phyloP scores from a whole-genome alignment of 1,284 basidiomycete genomes.

The Sanghuangporus sanghuang region DNA sequence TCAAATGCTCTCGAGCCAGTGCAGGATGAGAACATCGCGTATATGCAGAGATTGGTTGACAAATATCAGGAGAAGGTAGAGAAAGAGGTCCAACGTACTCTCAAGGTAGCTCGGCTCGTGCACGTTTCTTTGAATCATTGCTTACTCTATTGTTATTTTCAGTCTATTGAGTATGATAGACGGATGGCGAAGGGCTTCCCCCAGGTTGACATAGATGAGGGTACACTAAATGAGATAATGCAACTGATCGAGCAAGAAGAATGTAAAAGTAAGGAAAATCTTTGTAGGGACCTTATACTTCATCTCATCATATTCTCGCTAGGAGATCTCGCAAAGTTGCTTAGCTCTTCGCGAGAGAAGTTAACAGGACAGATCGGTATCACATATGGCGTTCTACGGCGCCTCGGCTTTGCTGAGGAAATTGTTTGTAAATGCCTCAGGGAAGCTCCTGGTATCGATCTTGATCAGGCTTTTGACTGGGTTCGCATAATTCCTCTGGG shows the following conservation, averaged over 20 bases:
- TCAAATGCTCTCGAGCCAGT: slow-evolving; percentile 25
- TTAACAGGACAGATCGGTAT: slow-evolving; percentile 66
- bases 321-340: not conserved
- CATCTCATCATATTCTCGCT: not conserved
- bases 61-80: slow-evolving; percentile 85
- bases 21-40: slow-evolving; percentile 17
- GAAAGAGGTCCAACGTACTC: slow-evolving; percentile 74
- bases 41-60: slow-evolving; percentile 68
- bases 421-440: slow-evolving; percentile 68
- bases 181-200: slow-evolving; percentile 68
- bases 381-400: slow-evolving; percentile 78
- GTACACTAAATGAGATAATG: slow-evolving; percentile 57
- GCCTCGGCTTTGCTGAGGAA: slow-evolving; percentile 75
- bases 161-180: slow-evolving; percentile 84
- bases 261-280: slow-evolving; percentile 31
- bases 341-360: slow-evolving; percentile 52
- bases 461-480: slow-evolving; percentile 94
- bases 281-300: not conserved
- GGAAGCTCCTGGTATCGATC: slow-evolving; percentile 60
- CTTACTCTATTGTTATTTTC: slow-evolving; percentile 7
- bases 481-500: slow-evolving; percentile 39
- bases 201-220: slow-evolving; percentile 58
- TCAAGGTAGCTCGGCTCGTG: slow-evolving; percentile 39
- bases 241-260: slow-evolving; percentile 39
- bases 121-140: not conserved